phyloP scores from a whole-genome alignment of 768 basidiomycete genomes.

The Termitomyces titanicus region DNA sequence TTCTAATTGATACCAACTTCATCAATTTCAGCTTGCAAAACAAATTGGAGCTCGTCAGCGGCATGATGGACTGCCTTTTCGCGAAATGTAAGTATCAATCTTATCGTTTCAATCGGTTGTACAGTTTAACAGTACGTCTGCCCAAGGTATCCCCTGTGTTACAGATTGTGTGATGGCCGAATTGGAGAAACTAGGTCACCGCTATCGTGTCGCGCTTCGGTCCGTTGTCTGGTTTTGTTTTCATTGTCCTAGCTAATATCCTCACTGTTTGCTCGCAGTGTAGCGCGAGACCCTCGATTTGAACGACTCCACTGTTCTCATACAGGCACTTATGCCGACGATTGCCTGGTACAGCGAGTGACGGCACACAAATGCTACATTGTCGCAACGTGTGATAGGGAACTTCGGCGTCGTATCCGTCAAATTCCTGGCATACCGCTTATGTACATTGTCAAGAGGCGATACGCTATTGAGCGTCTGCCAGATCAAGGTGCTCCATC shows the following conservation, averaged over 20 bases:
- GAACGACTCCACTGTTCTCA: conserved; percentile 93
- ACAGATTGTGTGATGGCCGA: conserved; percentile 99
- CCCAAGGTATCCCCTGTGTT: conserved; percentile 94
- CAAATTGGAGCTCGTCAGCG: conserved; percentile 90
- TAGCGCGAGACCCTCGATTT: conserved; percentile 96
- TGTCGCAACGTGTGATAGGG: conserved; percentile 96
- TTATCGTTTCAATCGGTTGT: neutral
- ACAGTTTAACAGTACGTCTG: conserved; percentile 2
- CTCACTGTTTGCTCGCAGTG: conserved; percentile 43
- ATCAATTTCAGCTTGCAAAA: conserved; percentile 99
- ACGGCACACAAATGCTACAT: conserved; percentile 95
- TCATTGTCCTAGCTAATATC: neutral
- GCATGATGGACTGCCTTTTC: conserved; percentile 99
- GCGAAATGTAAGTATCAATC: conserved; percentile 72
- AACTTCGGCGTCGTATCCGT: conserved; percentile 86
- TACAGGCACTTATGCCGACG: conserved; percentile 96
- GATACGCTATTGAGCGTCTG: conserved; percentile 92
- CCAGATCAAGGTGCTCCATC: conserved; percentile 91
- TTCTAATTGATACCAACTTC: conserved; percentile 98
- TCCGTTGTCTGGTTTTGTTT: conserved; percentile 31
- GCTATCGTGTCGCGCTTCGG: conserved; percentile 93
- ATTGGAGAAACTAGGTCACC: conserved; percentile 94
- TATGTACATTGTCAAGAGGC: conserved; percentile 93
- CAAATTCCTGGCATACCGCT: conserved; percentile 92
- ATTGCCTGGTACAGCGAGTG: conserved; percentile 95